A percentile compares a stretch with the other conserved stretches of the same genome.
phyloP scores from a whole-genome alignment of 2,329 filamentous ascomycete species.

The Sphaerulina vaccinii region DNA sequence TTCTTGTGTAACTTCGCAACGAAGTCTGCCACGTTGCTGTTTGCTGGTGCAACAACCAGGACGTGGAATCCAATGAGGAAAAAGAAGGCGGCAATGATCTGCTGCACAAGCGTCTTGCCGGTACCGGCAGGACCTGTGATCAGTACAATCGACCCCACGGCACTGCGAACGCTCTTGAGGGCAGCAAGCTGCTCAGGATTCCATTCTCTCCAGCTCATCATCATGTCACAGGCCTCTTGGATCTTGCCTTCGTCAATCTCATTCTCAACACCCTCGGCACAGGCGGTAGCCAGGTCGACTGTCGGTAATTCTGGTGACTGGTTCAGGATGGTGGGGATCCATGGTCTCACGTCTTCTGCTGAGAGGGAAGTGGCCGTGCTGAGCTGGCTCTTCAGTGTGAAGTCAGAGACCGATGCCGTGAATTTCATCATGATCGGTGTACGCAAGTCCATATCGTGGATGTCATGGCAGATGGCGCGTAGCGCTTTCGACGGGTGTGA shows the following conservation, averaged over 20 bases:
- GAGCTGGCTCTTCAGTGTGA: constrained; percentile 14
- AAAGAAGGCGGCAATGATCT: constrained; percentile 24
- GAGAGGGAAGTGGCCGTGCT: constrained; percentile 13
- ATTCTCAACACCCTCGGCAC: background rate
- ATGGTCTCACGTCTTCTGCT: constrained; percentile 14
- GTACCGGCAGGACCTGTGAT: constrained; percentile 23
- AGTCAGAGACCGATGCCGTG: background rate
- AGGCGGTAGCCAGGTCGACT: constrained; percentile 18
- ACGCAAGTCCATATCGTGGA: background rate
- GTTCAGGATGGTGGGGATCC: constrained; percentile 21
- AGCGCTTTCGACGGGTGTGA: constrained; percentile 1
- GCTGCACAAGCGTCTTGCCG: constrained; percentile 19
- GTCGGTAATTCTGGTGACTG: constrained; percentile 12
- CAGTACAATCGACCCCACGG: constrained; percentile 19
- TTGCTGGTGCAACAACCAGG: constrained; percentile 22
- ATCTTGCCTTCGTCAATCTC: background rate
- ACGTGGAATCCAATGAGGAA: constrained; percentile 23
- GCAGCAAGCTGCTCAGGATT: constrained; percentile 23
- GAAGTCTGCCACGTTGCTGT: constrained; percentile 25
- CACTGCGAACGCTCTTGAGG: constrained; percentile 17
- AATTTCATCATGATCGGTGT: constrained; percentile 8
- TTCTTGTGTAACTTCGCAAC: constrained; percentile 21
- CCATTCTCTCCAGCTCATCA: constrained; percentile 19
- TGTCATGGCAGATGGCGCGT: background rate
- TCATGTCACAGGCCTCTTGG: constrained; percentile 15